Base-by-base conservation (phyloP, 1,284 basidiomycete genomes). In the Neonothopanus nambi region DNA sequence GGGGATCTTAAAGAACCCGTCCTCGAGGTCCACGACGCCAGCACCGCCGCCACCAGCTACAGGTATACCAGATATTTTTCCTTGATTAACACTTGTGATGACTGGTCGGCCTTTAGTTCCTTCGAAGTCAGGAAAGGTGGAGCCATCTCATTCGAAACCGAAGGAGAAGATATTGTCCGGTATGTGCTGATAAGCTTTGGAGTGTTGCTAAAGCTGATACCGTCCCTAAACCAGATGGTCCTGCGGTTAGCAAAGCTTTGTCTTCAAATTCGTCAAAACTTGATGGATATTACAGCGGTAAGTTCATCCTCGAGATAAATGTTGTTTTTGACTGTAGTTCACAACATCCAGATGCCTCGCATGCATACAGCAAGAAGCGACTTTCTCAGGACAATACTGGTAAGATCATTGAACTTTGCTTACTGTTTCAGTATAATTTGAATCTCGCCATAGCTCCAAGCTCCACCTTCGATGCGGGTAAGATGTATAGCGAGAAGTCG, bases 261-360 rank as follows among this genome's bases (percentile, higher is more conserved):
- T 23, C 21, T 12, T 51, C 49, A 9, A 51, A 35, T 33, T 43
- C 49, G n/a, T 43, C 49, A n/a, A 43, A 37, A 20, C 24, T 51
- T 26, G 49, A 51, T 43, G 49, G 49, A 35, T 51, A 51, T 21
- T 43, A 40, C 17, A 51, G 49, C 36, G 49, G 49, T 51, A 43
- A 51, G 49, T 36, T n/a, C 20, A 11, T 18, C 24, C 6, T 43
- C 13, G n/a, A 21, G 30, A n/a, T n/a, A n/a, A 15, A 35, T 28
- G 11, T 33, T 33, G 30, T 9, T 33, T 13, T 33, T 33, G 9
- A 13, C 3, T 11, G 30, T 33, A 33, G 3, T 33, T 33, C 30
- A 33, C 30, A 11, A 11, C 30, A 8, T 33, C 30, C 30, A 51
- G 49, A 51, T 9, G 30, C 2, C 24, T 51, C 49, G 11, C 40